These are phyloP conservation scores for Globisporangium parvum DNA, from an alignment of 352 stramenopile species.

Conservation along the genomic window DNA sequence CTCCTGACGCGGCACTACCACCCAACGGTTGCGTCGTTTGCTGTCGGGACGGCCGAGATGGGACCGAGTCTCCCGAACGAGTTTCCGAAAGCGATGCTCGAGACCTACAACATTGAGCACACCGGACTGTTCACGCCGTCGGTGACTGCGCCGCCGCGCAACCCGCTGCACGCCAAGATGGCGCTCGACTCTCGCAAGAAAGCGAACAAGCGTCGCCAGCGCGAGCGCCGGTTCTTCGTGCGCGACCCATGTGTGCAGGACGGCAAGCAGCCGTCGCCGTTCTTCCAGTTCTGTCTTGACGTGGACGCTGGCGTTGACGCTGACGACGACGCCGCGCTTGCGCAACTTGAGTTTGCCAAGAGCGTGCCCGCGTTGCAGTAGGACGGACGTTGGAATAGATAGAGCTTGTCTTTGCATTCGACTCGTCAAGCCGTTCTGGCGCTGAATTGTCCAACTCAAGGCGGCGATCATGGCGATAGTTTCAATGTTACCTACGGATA, in stretches of 20 bases:
- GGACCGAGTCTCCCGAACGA: constrained; percentile 61
- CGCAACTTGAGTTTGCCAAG: constrained; percentile 15
- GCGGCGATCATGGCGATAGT: no score
- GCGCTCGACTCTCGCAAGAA: constrained; percentile 28
- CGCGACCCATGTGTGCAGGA: constrained; percentile 37
- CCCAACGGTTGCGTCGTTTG: constrained; percentile 67
- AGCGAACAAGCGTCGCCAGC: constrained; percentile 35
- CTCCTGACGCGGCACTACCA: constrained; percentile 85
- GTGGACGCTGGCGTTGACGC: constrained; percentile 21
- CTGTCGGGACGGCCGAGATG: constrained; percentile 54
- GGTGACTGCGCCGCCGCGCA: constrained; percentile 49
- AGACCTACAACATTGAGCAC: constrained; percentile 45
- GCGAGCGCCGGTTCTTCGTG: constrained; percentile 65
- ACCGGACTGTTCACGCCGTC: constrained; percentile 50
- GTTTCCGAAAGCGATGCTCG: constrained; percentile 51
- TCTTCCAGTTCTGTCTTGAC: constrained; percentile 27
- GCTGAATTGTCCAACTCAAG: neutral
- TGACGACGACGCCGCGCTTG: neutral
- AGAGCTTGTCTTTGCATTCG: constrained; percentile 6
- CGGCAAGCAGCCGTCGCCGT: constrained; percentile 23
- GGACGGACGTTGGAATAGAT: constrained; percentile 2
- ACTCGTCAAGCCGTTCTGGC: no score
- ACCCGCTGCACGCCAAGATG: constrained; percentile 72
- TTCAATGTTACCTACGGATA: no score
- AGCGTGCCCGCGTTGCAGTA: neutral